Evolutionary conservation across 805 yeast species (phyloP).

Genomic region (Candida patagonica): DNA sequence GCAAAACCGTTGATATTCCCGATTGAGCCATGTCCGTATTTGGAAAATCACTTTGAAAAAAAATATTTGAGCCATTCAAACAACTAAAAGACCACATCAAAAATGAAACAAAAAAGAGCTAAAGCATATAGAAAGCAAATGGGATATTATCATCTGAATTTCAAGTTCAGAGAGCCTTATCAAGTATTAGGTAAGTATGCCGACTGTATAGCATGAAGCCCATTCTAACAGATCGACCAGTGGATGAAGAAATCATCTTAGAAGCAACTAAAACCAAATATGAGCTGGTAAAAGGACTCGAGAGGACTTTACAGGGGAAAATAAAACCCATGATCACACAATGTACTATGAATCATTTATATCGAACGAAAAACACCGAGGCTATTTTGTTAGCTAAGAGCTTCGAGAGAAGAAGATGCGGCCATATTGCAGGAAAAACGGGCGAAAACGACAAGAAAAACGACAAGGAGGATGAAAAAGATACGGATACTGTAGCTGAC

Average conservation of each 20-base stretch:
- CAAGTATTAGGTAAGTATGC: conserved; percentile 41
- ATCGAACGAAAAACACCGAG: conserved; percentile 56
- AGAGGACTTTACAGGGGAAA: conserved; percentile 75
- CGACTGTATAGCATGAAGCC: background rate
- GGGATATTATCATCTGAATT: conserved; percentile 73
- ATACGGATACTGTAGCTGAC: conserved; percentile 2
- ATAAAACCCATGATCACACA: conserved; percentile 90
- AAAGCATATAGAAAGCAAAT: conserved; percentile 89
- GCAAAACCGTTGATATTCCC: too few relatives aligned
- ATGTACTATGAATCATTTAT: conserved; percentile 84
- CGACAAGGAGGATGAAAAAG: conserved; percentile 12
- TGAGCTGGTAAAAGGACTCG: conserved; percentile 72
- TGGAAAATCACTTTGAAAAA: too few relatives aligned
- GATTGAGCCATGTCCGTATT: background rate
- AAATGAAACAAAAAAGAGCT: conserved; percentile 94
- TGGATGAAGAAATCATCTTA: conserved; percentile 70
- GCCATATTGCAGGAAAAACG: conserved; percentile 46
- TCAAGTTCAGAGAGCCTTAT: conserved; percentile 89
- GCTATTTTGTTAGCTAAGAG: conserved; percentile 76
- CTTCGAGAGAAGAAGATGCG: conserved; percentile 88
- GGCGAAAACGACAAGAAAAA: conserved; percentile 4
- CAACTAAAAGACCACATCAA: conserved; percentile 7
- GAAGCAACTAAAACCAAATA: conserved; percentile 58
- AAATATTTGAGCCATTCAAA: background rate
- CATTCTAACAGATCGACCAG: conserved; percentile 29